A percentile compares a stretch with the other conserved stretches of the same genome.
These are phyloP conservation scores for Trametes cubensis DNA, from an alignment of 768 basidiomycete genomes.

Conservation along the genomic window DNA sequence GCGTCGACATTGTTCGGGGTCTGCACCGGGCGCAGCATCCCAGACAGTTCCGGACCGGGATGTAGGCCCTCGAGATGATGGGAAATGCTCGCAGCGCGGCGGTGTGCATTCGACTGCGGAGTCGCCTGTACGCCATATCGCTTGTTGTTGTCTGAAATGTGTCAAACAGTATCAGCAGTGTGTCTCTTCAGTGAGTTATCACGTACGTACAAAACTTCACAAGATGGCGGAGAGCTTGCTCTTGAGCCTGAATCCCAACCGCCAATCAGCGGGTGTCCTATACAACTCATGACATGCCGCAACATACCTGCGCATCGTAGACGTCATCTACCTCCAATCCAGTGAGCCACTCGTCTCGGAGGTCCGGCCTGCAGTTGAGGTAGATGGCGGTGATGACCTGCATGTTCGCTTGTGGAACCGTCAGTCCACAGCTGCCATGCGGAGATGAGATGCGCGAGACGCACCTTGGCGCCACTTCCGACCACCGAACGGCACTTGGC, in stretches of 20 bases:
- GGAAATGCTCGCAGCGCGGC: slow-evolving; percentile 82
- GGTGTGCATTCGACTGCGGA: slow-evolving; percentile 60
- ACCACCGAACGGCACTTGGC: slow-evolving; percentile 97
- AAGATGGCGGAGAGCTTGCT: slow-evolving; percentile 89
- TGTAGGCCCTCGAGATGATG: slow-evolving; percentile 78
- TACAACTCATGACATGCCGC: slow-evolving; percentile 2
- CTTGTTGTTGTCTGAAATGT: slow-evolving; percentile 76
- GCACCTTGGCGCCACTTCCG: slow-evolving; percentile 97
- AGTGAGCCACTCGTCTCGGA: slow-evolving; percentile 97
- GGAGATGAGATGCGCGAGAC: slow-evolving; percentile 26
- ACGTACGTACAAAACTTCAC: slow-evolving; percentile 85
- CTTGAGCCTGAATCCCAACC: slow-evolving; percentile 70
- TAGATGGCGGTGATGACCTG: slow-evolving; percentile 99
- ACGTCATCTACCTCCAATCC: slow-evolving; percentile 91
- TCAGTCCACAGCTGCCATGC: slow-evolving; percentile 11
- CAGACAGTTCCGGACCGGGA: slow-evolving; percentile 72
- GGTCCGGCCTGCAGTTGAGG: slow-evolving; percentile 93
- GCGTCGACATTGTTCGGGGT: slow-evolving; percentile 79
- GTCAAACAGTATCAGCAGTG: too few relatives aligned
- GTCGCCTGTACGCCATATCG: slow-evolving; percentile 73
- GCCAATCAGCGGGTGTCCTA: slow-evolving; percentile 7
- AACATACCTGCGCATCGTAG: slow-evolving; percentile 79
- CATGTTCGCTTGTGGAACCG: slow-evolving; percentile 80
- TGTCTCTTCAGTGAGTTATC: too few relatives aligned
- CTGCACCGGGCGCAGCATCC: slow-evolving; percentile 72